Conservation (phyloP, 176 grass and related monocot species). For the Ensete ventricosum region DNA sequence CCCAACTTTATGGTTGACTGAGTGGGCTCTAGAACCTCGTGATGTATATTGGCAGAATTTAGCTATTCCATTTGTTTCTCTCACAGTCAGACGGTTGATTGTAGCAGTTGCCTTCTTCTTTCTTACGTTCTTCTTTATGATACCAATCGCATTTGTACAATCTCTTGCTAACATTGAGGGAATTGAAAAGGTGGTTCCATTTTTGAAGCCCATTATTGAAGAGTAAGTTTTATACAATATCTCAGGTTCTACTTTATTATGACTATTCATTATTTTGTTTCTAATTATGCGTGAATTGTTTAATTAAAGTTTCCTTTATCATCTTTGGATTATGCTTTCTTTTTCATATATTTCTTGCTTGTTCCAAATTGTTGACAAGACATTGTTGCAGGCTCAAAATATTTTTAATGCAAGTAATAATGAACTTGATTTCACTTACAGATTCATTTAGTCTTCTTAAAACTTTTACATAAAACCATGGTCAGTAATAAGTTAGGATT, state of each 20-base stretch:
- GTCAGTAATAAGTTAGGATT: too few species aligned
- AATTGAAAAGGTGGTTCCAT: conserved; percentile 12
- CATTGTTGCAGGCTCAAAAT: too few species aligned
- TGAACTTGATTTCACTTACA: too few species aligned
- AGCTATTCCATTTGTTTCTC: conserved; percentile 14
- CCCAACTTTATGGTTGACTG: conserved; percentile 12
- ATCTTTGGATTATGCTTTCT: neutral
- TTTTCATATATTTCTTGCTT: neutral
- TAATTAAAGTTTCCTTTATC: neutral
- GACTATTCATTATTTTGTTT: neutral
- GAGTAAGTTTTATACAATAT: conserved; percentile 5
- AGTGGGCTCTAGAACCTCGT: conserved; percentile 16
- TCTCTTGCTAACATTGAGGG: conserved; percentile 20
- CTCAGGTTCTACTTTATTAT: neutral
- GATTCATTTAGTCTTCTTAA: too few species aligned
- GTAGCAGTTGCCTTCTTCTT: conserved; percentile 13
- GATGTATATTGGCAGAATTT: conserved; percentile 19
- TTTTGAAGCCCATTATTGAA: conserved; percentile 17
- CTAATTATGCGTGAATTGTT: neutral
- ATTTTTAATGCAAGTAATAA: too few species aligned
- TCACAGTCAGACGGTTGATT: conserved; percentile 12
- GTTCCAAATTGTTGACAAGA: too few species aligned
- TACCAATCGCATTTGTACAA: conserved; percentile 14
- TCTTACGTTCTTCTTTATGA: conserved; percentile 16
- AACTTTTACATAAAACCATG: too few species aligned